Evolutionary conservation across 1,284 basidiomycete genomes (phyloP), one percentile per base, ranked within the genome.

Genomic region (Paramarasmius palmivorus): DNA sequence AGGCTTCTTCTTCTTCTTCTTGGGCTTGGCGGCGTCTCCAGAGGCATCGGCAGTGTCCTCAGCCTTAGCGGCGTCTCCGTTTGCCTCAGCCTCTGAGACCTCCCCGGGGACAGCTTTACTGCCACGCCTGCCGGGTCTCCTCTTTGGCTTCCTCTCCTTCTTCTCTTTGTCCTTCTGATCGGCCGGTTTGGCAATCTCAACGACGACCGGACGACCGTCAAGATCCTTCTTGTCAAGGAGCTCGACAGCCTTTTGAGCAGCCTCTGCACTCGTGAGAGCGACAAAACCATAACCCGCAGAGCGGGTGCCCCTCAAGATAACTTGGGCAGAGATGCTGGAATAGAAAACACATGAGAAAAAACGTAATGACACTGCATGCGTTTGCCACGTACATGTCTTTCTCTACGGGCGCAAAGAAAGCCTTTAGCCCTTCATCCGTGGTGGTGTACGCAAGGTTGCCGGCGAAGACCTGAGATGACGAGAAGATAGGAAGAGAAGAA

Each of bases 241-340:
- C 60, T 93, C 88, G 68, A 94, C 89, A 57, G 92, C 95, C 71
- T 85, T 85, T 75, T 93, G 79, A 58, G 90, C 92, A 66, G 92
- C 89, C 70, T 90, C 90, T 70, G 79, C 79, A 68, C 82, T 88
- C 68, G 82, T 77, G 73, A 93, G 82, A 59, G 90, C 84, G 69
- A 95, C 92, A 69, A 96, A 96, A 61, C 93, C 94, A 75, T 94
- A 96, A 57, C 93, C 93, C 65, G 92, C 87, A 58, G 91, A 89
- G 68, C 90, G 86, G 53, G 77, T 75, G 63, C 90, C 89, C 60
- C 90, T 89, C 72, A 84, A 74, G 71, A 93, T 92, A 70, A 93
- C 84, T 72, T 90, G 86, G 61, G 83, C 88, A 59, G 88, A 83
- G 63, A 86, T 71, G 65, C 88, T 91, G 64, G 55, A 50, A 49